Conservation (phyloP, 2,329 filamentous ascomycete species). For the Aspergillus udagawae region DNA sequence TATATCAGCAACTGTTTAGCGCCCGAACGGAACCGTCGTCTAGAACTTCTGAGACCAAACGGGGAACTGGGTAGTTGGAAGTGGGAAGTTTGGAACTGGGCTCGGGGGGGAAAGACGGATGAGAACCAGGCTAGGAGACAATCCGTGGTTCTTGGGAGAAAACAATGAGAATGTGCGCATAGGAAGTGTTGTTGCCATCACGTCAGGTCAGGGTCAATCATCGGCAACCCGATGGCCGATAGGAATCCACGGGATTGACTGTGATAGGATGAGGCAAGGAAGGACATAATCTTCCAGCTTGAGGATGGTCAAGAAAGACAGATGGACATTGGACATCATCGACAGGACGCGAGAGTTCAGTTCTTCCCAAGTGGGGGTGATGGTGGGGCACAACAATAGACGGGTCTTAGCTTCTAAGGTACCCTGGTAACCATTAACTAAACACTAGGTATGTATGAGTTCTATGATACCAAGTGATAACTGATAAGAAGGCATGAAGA, state of each 20-base stretch:
- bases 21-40: conserved; percentile 14
- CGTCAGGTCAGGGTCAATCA: background rate
- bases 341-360: background rate
- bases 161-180: conserved; percentile 1
- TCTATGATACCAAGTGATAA: background rate
- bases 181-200: background rate
- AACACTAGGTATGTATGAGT: too few relatives aligned
- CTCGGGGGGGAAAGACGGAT: background rate
- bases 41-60: background rate
- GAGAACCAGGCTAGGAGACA: background rate
- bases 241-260: conserved; percentile 1
- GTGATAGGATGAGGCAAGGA: conserved; percentile 1
- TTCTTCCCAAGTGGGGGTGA: conserved; percentile 1
- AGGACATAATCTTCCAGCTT: background rate
- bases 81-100: background rate
- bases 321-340: background rate
- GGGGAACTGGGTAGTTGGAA: conserved; percentile 4
- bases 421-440: too few relatives aligned
- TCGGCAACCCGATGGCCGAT: conserved; percentile 7
- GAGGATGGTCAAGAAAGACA: too few relatives aligned
- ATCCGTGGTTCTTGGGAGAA: background rate
- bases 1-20: conserved; percentile 6
- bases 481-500: background rate
- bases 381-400: background rate
- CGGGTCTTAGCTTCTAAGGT: too few relatives aligned